Evolutionary conservation across 495 filamentous ascomycete species (phyloP), one percentile per base, ranked within the genome.

Genomic region (Neurospora sp.): DNA sequence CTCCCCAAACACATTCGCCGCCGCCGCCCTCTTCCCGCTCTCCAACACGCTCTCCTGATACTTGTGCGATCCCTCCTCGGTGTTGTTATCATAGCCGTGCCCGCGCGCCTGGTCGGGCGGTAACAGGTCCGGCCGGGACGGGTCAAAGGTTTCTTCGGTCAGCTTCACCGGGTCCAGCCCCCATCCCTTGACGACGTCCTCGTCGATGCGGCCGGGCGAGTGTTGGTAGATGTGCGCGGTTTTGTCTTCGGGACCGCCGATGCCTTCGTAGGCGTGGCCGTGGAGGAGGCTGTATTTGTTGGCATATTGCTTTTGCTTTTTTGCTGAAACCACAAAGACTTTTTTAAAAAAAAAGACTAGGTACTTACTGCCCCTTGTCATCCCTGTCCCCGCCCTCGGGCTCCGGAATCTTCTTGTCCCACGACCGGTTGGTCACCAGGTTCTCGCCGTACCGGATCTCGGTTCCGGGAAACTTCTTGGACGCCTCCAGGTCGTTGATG

Each of bases 381-480:
- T 83, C 82, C 7, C 81, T 38, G 12, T 76, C 76, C 0, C 83
- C 83, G n/a, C 82, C 82, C 69, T 84, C 82, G 40, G 79, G 75
- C 22, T 76, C 77, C 14, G 83, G 81, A 39, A 83, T 82, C 9
- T 78, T 75, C 42, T 77, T 80, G 78, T 82, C 75, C 75, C 80
- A 81, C 37, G 80, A 70, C 16, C 69, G 72, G 73, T 80, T 83
- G 20, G 82, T 81, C 76, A 76, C 1, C 1, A 81, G 31, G 37
- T 83, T 78, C 10, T 79, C 71, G 69, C 77, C 81, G 39, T 79
- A 77, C 31, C 74, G 74, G 44, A 82, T 78, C 12, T 75, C 66
- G 20, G 82, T 70, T 14, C 76, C 78, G 27, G 80, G 79, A 72
- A 84, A 84, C 73, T 80, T 81, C 39, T 46, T 76, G 69, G 76